Evolutionary conservation across 768 basidiomycete genomes (phyloP), one percentile per base, ranked within the genome.

Genomic region (Inosperma sp.): DNA sequence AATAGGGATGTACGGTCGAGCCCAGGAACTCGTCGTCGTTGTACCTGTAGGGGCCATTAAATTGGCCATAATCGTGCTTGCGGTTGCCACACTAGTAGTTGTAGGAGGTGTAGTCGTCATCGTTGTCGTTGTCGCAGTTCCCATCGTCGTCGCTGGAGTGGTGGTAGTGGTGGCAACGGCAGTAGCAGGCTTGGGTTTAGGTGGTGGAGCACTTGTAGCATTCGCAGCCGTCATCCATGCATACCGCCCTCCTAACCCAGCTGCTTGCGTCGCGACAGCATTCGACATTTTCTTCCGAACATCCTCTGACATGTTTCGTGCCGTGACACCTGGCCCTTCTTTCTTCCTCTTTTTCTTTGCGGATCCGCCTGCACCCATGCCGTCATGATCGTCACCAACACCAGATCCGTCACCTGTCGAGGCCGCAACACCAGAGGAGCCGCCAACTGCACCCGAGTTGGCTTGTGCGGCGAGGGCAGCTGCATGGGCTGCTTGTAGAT

Each of bases 261-360:
- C 88, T 5, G 89, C 89, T 63, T 90, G 89, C 56, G 83, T 86
- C 19, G 92, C 92, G 5, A 88, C 87, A 19, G 86, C 86, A 65
- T 95, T 92, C 27, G 86, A 87, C 83, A 93, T 83, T 65, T 90
- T 92, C 76, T 94, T 94, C 57, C 84, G 74, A 59, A 91, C 86
- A 59, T 93, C 92, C 66, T 93, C 92, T 5, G 84, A 86, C 88
- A 94, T 90, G 62, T 92, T 93, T 50, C 86, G 73, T 48, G 90
- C 88, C 0, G 87, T 88, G 9, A 90, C 86, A 9, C 88, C 86
- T 0, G 89, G 88, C 0, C 86, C 86, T 26, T 90, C 88, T 63
- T 86, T 84, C 65, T 89, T 90, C 67, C 86, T 80, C 69, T 88
- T 89, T 71, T 86, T 89, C 69, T 84, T 83, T 43, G 73, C 79